Evolutionary conservation across 2,329 filamentous ascomycete species (phyloP).

Genomic region (Shiraia bambusicola): DNA sequence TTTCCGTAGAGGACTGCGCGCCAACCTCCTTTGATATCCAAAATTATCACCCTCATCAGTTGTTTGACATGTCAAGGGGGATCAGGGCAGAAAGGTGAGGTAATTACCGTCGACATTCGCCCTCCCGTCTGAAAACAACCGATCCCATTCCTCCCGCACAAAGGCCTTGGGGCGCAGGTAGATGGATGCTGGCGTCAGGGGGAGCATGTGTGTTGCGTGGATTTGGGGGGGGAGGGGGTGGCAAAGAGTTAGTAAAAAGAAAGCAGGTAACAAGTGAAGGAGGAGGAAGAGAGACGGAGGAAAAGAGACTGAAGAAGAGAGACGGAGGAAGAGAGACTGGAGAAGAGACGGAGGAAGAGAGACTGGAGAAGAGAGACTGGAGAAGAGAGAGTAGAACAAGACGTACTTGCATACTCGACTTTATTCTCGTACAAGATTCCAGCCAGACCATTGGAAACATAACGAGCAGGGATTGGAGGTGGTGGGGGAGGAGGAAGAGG

Average conservation of each 20-base stretch:
- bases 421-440: constrained; percentile 90
- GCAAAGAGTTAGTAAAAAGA: background rate
- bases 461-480: constrained; percentile 82
- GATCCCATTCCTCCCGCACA: constrained; percentile 66
- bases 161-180: constrained; percentile 69
- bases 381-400: constrained; percentile 69
- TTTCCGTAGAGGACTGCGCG: constrained; percentile 82
- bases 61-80: no score
- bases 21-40: constrained; percentile 88
- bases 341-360: no score
- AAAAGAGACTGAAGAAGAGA: constrained; percentile 44
- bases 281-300: constrained; percentile 62
- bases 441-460: constrained; percentile 73
- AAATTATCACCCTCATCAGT: no score
- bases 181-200: constrained; percentile 67
- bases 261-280: no score
- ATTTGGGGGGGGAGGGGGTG: constrained; percentile 60
- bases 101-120: constrained; percentile 42
- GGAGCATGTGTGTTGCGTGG: constrained; percentile 80
- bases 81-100: no score
- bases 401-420: constrained; percentile 86
- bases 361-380: constrained; percentile 67
- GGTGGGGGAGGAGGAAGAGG: constrained; percentile 89
- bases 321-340: constrained; percentile 47
- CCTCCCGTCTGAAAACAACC: constrained; percentile 70